Percentiles rank a stretch among this genome's conserved stretches.
Evolutionary conservation across 2,329 filamentous ascomycete genomes (phyloP).

Genomic region (Aspergillus melleus): DNA sequence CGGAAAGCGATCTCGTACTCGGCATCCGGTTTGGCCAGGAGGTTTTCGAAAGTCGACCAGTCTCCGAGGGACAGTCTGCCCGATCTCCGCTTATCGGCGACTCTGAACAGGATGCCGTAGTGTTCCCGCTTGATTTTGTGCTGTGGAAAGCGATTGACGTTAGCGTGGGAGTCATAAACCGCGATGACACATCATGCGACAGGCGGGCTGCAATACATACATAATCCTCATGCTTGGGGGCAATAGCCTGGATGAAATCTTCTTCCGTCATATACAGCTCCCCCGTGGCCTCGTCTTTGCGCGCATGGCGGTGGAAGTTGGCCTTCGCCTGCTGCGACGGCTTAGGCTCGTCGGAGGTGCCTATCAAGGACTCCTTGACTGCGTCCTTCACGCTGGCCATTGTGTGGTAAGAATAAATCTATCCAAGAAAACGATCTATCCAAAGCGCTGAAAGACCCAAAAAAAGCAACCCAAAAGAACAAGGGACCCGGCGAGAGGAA

Average conservation of each 20-base stretch:
- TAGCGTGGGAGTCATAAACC: conserved; percentile 12
- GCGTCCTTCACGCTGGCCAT: conserved; percentile 62
- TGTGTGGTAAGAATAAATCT: conserved; percentile 20
- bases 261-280: conserved; percentile 78
- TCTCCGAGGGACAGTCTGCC: conserved; percentile 78
- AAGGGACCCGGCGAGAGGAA: conserved; percentile 11
- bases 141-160: conserved; percentile 49
- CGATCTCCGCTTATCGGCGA: conserved; percentile 76
- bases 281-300: conserved; percentile 71
- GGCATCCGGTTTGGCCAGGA: conserved; percentile 89
- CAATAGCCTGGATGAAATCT: conserved; percentile 90
- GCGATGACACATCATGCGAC: conserved; percentile 17
- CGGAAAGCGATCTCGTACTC: conserved; percentile 99
- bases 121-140: conserved; percentile 98
- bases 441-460: conserved; percentile 7
- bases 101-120: conserved; percentile 87
- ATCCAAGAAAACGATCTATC: conserved; percentile 7
- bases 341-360: conserved; percentile 57
- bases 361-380: conserved; percentile 79
- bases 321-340: conserved; percentile 73
- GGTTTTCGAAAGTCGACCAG: conserved; percentile 92
- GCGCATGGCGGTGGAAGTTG: conserved; percentile 74
- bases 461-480: not conserved
- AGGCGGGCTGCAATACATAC: conserved; percentile 57
- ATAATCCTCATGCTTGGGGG: conserved; percentile 83